phyloP scores from a whole-genome alignment of 2,329 filamentous ascomycete genomes.

The Myriosclerotinia curreyana region DNA sequence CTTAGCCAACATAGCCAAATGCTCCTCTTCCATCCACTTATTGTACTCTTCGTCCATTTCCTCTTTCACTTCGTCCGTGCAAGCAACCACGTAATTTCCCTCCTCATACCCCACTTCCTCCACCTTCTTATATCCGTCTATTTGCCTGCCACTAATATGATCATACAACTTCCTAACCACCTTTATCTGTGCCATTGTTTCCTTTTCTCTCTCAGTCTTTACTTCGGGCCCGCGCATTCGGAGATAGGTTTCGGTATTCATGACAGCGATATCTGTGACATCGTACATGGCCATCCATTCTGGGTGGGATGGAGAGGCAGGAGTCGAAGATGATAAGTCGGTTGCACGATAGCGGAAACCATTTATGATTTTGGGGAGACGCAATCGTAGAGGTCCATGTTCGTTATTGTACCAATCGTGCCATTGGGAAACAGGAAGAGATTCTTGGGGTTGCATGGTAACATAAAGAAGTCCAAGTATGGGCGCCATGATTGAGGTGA shows the following conservation, averaged over 20 bases:
- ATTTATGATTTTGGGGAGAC: slow-evolving; percentile 70
- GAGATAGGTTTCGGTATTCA: slow-evolving; percentile 69
- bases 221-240: slow-evolving; percentile 56
- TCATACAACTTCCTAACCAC: slow-evolving; percentile 72
- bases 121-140: slow-evolving; percentile 55
- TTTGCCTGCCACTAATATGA: slow-evolving; percentile 54
- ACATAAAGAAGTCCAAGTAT: slow-evolving; percentile 73
- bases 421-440: slow-evolving; percentile 61
- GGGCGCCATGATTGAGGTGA: slow-evolving; percentile 16
- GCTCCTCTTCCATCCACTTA: slow-evolving; percentile 74
- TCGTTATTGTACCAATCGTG: slow-evolving; percentile 96
- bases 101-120: slow-evolving; percentile 60
- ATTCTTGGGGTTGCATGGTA: slow-evolving; percentile 76
- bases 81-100: slow-evolving; percentile 58
- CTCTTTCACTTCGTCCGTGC: slow-evolving; percentile 52
- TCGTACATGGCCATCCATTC: slow-evolving; percentile 81
- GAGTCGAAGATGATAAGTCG: slow-evolving; percentile 45
- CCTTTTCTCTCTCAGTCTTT: slow-evolving; percentile 57
- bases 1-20: slow-evolving; percentile 66
- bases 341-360: slow-evolving; percentile 74
- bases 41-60: slow-evolving; percentile 55
- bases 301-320: slow-evolving; percentile 46
- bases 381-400: slow-evolving; percentile 77
- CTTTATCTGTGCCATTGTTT: slow-evolving; percentile 62
- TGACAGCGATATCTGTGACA: slow-evolving; percentile 67